A percentile compares a stretch with the other conserved stretches of the same genome.
Evolutionary conservation across 352 stramenopile species (phyloP).

Genomic region (Pythium vanterpoolii): DNA sequence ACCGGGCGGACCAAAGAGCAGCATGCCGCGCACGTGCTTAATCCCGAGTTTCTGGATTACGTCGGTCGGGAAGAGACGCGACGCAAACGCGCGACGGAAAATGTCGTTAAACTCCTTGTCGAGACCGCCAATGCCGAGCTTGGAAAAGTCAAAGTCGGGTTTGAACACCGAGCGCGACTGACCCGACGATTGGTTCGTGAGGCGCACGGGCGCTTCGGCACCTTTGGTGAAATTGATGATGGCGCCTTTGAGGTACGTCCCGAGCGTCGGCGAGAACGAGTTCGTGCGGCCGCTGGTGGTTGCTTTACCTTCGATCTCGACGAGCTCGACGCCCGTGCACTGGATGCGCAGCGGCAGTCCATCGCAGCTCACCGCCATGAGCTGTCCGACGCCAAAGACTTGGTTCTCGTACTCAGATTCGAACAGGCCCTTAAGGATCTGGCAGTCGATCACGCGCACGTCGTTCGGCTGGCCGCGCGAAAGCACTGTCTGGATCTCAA

Average conservation of each 20-base stretch:
- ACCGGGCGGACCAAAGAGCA: slow-evolving; percentile 82
- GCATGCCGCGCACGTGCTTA: slow-evolving; percentile 96
- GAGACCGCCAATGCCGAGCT: slow-evolving; percentile 98
- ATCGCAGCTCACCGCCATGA: slow-evolving; percentile 63
- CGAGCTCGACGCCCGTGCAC: slow-evolving; percentile 49
- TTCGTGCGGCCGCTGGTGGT: slow-evolving; percentile 15
- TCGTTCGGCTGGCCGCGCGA: slow-evolving; percentile 61
- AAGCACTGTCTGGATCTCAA: slow-evolving; percentile 79
- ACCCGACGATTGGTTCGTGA: slow-evolving; percentile 78
- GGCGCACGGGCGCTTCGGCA: slow-evolving; percentile 70
- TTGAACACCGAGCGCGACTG: slow-evolving; percentile 90
- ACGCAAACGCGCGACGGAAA: slow-evolving; percentile 98
- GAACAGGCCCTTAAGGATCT: slow-evolving; percentile 59
- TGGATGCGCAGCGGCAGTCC: slow-evolving; percentile 65
- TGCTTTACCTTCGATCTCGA: slow-evolving; percentile 36
- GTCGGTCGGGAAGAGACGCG: slow-evolving; percentile 94
- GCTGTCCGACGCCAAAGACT: slow-evolving; percentile 68
- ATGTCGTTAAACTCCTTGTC: slow-evolving; percentile 99
- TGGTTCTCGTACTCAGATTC: slow-evolving; percentile 72
- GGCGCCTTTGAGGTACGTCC: slow-evolving; percentile 56
- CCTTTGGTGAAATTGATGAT: slow-evolving; percentile 78
- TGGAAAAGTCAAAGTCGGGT: slow-evolving; percentile 98
- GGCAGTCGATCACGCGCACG: slow-evolving; percentile 69
- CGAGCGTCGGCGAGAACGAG: slow-evolving; percentile 40
- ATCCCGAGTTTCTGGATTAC: slow-evolving; percentile 98